Conservation (phyloP, 306 rosid genomes). For the Fragaria vesca region DNA sequence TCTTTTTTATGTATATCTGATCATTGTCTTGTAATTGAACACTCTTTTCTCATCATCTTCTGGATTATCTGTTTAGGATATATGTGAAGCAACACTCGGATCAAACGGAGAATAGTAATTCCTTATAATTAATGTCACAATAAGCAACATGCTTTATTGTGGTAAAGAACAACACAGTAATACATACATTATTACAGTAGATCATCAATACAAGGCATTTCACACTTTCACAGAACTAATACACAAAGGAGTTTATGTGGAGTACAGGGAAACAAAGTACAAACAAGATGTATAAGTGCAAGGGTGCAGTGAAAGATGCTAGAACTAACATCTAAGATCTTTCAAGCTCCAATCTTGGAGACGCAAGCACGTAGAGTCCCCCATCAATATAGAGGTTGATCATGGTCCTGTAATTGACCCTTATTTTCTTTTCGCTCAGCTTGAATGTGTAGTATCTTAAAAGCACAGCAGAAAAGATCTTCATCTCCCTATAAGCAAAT, state of each 20-base stretch:
- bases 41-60: neutral
- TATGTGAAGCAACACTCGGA: neutral
- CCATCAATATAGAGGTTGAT: conserved; percentile 23
- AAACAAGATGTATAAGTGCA: too few species aligned
- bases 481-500: conserved; percentile 1
- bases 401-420: conserved; percentile 7
- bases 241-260: too few species aligned
- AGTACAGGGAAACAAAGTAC: neutral
- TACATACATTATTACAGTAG: neutral
- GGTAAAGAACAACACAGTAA: neutral
- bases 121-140: too few species aligned
- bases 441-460: conserved; percentile 16
- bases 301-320: too few species aligned
- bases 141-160: neutral
- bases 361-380: conserved; percentile 1
- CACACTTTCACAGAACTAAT: neutral
- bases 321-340: neutral
- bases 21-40: too few species aligned
- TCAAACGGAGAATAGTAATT: neutral
- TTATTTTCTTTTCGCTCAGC: neutral
- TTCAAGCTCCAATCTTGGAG: neutral
- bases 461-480: neutral
- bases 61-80: too few species aligned
- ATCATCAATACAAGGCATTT: neutral
- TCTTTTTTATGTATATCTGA: too few species aligned